These are phyloP conservation scores for Amylocystis lapponica DNA, from an alignment of 768 basidiomycete species.

Conservation along the genomic window DNA sequence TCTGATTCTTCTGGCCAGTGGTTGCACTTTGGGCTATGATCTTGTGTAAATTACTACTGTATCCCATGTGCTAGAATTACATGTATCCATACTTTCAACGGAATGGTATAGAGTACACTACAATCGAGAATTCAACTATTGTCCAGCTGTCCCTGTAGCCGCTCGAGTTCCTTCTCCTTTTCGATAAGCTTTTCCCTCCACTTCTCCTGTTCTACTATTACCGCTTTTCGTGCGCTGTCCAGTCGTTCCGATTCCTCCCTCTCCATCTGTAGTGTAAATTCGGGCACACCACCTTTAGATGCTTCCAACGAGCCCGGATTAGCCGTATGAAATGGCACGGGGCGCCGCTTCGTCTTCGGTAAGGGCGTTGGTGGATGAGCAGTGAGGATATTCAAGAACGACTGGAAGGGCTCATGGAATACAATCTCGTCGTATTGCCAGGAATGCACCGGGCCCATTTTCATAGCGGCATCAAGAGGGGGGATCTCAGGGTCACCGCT, in stretches of 20 bases:
- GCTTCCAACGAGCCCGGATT: slow-evolving; percentile 53
- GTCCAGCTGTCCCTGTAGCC: slow-evolving; percentile 50
- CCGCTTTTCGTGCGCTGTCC: slow-evolving; percentile 65
- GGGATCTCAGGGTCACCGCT: slow-evolving; percentile 66
- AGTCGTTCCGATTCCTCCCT: slow-evolving; percentile 77
- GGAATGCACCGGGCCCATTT: slow-evolving; percentile 78
- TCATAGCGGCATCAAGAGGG: slow-evolving; percentile 58
- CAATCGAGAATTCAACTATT: neutral
- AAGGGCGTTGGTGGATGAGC: slow-evolving; percentile 81
- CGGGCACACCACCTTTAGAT: slow-evolving; percentile 62
- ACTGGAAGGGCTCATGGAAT: slow-evolving; percentile 87
- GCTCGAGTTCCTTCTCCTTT: slow-evolving; percentile 76
- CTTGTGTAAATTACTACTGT: neutral
- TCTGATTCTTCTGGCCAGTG: neutral
- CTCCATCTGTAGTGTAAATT: slow-evolving; percentile 84
- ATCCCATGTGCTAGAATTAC: neutral
- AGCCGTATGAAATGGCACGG: slow-evolving; percentile 66
- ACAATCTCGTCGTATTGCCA: slow-evolving; percentile 99
- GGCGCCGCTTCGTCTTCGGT: slow-evolving; percentile 53
- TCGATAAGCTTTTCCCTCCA: slow-evolving; percentile 65
- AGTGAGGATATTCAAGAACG: slow-evolving; percentile 77
- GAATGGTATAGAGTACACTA: neutral
- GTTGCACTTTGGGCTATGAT: neutral
- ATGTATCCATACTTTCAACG: slow-evolving; percentile 1
- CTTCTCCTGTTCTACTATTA: slow-evolving; percentile 73